These are phyloP conservation scores for Sporothrix brunneoviolacea DNA, from an alignment of 2,329 filamentous ascomycete genomes.

Conservation along the genomic window DNA sequence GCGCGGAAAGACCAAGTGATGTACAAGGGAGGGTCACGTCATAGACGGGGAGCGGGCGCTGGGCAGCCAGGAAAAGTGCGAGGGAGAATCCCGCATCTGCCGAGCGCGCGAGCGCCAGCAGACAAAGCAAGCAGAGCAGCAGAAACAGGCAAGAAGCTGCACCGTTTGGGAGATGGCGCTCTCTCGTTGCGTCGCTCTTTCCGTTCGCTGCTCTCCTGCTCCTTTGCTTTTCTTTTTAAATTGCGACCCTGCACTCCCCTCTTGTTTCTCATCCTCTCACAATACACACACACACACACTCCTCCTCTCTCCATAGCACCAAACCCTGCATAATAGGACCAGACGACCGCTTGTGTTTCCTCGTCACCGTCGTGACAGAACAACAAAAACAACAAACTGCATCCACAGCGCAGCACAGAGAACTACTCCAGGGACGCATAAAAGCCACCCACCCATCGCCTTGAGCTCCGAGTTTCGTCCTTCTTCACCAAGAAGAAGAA, in stretches of 20 bases:
- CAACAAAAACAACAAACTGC: neutral
- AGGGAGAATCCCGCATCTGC: neutral
- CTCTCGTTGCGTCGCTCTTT: neutral
- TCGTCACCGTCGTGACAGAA: slow-evolving; percentile 11
- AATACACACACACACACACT: neutral
- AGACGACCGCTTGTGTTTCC: slow-evolving; percentile 13
- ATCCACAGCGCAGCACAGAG: neutral
- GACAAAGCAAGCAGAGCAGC: no score
- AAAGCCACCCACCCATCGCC: no score
- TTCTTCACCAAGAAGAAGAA: neutral
- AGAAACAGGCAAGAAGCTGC: no score
- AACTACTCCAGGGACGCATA: no score
- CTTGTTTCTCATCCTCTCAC: neutral
- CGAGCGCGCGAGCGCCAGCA: neutral
- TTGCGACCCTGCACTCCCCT: slow-evolving; percentile 5
- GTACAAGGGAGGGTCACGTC: slow-evolving; percentile 14
- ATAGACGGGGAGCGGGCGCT: slow-evolving; percentile 2
- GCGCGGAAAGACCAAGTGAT: neutral
- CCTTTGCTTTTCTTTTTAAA: slow-evolving; percentile 10
- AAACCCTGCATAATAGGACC: slow-evolving; percentile 9
- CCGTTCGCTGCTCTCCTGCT: slow-evolving; percentile 1
- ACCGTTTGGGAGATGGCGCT: no score
- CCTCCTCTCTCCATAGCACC: slow-evolving; percentile 4
- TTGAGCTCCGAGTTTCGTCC: no score
- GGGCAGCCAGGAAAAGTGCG: no score